These are phyloP conservation scores for Trichoderma simmonsii DNA, from an alignment of 2,329 filamentous ascomycete genomes.

Conservation along the genomic window DNA sequence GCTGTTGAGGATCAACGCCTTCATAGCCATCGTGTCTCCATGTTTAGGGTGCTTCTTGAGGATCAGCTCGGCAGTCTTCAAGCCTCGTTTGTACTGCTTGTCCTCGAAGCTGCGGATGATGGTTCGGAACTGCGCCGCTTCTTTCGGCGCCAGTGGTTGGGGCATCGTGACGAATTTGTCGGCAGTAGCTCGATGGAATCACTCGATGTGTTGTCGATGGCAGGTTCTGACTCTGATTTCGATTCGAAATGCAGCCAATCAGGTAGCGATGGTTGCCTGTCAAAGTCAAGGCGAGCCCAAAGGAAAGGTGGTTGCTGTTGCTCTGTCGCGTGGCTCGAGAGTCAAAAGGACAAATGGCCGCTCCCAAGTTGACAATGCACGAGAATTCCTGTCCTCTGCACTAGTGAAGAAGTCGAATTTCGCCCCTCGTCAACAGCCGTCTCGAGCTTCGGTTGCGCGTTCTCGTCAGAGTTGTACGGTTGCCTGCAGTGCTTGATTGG, in stretches of 20 bases:
- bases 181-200: background rate
- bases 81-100: slow-evolving; percentile 93
- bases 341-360: background rate
- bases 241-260: background rate
- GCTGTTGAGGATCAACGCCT: slow-evolving; percentile 91
- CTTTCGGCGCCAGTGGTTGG: slow-evolving; percentile 77
- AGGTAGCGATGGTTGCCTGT: background rate
- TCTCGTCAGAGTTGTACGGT: background rate
- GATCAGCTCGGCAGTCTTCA: slow-evolving; percentile 96
- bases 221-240: background rate
- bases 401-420: background rate
- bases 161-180: slow-evolving; percentile 52
- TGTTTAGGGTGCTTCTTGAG: slow-evolving; percentile 92
- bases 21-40: slow-evolving; percentile 99
- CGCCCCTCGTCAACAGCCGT: slow-evolving; percentile 3
- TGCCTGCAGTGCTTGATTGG: slow-evolving; percentile 7
- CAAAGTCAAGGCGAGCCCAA: background rate
- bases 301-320: background rate
- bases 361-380: slow-evolving; percentile 1
- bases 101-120: slow-evolving; percentile 96
- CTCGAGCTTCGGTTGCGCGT: slow-evolving; percentile 8
- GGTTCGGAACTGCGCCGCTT: slow-evolving; percentile 89
- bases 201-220: background rate
- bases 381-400: background rate
- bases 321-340: slow-evolving; percentile 1